Conservation (phyloP, 1,284 basidiomycete species). For the Violaceomyces palustris region DNA sequence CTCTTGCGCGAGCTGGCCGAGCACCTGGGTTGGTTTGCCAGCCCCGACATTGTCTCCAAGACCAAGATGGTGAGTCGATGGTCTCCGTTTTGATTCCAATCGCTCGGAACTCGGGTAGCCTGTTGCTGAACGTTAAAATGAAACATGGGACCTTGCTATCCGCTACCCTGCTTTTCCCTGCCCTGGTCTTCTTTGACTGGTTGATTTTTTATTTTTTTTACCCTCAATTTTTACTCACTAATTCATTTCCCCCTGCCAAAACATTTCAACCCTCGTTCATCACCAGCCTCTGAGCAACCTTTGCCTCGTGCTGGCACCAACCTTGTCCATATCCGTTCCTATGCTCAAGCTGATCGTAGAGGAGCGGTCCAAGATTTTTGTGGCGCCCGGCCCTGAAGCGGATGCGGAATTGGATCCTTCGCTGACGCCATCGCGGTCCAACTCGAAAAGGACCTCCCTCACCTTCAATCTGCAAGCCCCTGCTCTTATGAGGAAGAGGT, state of each 20-base stretch:
- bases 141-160: too few relatives aligned
- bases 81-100: neutral
- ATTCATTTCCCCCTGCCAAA: neutral
- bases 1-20: conserved; percentile 41
- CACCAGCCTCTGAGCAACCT: conserved; percentile 36
- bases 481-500: too few relatives aligned
- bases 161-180: too few relatives aligned
- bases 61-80: conserved; percentile 38
- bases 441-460: too few relatives aligned
- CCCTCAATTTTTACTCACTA: neutral
- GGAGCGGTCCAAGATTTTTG: conserved; percentile 22
- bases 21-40: conserved; percentile 31
- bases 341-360: conserved; percentile 38
- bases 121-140: too few relatives aligned
- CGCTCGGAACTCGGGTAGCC: too few relatives aligned
- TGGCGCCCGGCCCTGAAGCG: conserved; percentile 3
- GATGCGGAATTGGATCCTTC: conserved; percentile 4
- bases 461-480: too few relatives aligned
- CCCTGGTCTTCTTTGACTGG: neutral
- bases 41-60: conserved; percentile 14
- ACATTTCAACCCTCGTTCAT: neutral
- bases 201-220: neutral
- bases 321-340: conserved; percentile 33
- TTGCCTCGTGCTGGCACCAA: conserved; percentile 46
- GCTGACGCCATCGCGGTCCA: neutral